A percentile compares a stretch with the other conserved stretches of the same genome.
Conservation (phyloP, 768 basidiomycete genomes). For the Termitomyces sp. region DNA sequence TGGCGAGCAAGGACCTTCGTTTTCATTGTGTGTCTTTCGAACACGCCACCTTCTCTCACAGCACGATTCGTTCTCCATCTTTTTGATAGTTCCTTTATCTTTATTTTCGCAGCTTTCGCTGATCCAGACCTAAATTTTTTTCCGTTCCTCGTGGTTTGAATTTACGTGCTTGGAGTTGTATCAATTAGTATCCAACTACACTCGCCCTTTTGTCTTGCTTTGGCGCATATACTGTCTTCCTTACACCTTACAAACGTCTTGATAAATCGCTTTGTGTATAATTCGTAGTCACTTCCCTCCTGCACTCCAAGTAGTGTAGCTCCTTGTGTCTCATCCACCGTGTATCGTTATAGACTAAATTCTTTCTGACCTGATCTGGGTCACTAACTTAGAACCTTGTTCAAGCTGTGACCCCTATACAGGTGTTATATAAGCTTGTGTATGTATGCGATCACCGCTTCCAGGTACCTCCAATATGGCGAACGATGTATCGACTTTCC, state of each 20-base stretch:
- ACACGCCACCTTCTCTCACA: neutral
- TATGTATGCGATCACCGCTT: neutral
- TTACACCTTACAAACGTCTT: constrained; percentile 2
- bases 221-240: neutral
- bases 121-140: neutral
- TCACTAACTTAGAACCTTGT: too few relatives aligned
- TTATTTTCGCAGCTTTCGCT: constrained; percentile 1
- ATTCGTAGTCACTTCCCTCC: constrained; percentile 7
- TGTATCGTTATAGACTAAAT: constrained; percentile 9
- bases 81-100: neutral
- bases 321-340: neutral
- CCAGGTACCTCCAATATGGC: constrained; percentile 8
- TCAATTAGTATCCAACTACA: constrained; percentile 3
- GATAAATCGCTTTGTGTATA: constrained; percentile 13
- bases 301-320: constrained; percentile 10
- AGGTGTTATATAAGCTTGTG: neutral
- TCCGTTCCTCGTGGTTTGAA: neutral
- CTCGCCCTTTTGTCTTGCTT: neutral
- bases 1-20: neutral
- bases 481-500: constrained; percentile 44
- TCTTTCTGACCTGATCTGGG: neutral
- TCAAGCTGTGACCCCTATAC: too few relatives aligned
- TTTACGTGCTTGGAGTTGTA: constrained; percentile 5
- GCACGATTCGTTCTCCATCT: neutral
- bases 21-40: constrained; percentile 13